Evolutionary conservation across 352 stramenopile genomes (phyloP).

Genomic region (Globisporangium sylvaticum): DNA sequence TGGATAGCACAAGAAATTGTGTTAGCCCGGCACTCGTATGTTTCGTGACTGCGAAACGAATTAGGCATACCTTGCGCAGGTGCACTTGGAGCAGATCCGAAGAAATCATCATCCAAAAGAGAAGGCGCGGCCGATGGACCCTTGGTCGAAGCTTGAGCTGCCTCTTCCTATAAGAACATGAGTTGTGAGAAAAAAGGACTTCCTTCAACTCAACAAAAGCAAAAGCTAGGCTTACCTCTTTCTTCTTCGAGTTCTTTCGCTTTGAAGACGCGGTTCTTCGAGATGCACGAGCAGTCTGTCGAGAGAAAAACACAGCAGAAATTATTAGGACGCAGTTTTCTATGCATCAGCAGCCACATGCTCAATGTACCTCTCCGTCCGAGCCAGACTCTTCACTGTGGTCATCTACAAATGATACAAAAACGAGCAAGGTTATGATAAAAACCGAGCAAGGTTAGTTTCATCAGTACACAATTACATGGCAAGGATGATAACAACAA

Average conservation of each 20-base stretch:
- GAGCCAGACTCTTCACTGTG: slow-evolving; percentile 66
- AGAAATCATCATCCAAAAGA: slow-evolving; percentile 78
- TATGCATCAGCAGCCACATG: not conserved
- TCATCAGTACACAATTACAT: not conserved
- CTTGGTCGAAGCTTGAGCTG: slow-evolving; percentile 38
- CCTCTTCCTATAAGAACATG: slow-evolving; percentile 30
- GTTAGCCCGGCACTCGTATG: not conserved
- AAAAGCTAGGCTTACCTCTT: slow-evolving; percentile 38
- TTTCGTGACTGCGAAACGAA: not conserved
- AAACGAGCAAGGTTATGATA: not conserved
- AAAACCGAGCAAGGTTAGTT: not conserved
- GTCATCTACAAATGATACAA: slow-evolving; percentile 36
- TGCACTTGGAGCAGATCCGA: slow-evolving; percentile 35
- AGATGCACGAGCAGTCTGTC: slow-evolving; percentile 26
- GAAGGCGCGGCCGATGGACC: slow-evolving; percentile 58
- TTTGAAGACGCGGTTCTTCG: slow-evolving; percentile 57
- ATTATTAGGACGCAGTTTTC: not conserved
- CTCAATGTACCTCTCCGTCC: slow-evolving; percentile 46
- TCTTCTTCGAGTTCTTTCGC: slow-evolving; percentile 66
- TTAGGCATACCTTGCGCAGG: slow-evolving; percentile 28
- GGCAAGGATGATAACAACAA: not conserved
- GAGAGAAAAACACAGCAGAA: not conserved
- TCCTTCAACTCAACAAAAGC: not conserved
- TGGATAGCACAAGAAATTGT: not conserved
- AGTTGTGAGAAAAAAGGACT: not conserved